Evolutionary conservation across 441 rosid genomes (phyloP).

Genomic region (Monsonia emarginata): DNA sequence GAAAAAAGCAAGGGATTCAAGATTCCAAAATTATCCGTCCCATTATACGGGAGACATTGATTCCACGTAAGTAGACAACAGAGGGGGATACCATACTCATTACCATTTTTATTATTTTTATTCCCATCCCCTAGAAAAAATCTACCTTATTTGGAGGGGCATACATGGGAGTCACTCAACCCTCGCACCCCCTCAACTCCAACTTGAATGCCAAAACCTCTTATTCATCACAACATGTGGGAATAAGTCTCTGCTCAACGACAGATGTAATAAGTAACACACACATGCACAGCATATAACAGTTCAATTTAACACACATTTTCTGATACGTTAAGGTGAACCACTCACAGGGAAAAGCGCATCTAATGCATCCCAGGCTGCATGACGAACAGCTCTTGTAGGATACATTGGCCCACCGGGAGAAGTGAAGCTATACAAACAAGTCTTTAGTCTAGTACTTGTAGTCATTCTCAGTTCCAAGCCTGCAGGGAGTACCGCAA

Average conservation of each 20-base stretch:
- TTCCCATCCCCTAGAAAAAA: no score
- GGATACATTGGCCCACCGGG: slow-evolving; percentile 99
- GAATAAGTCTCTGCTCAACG: background rate
- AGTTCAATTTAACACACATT: background rate
- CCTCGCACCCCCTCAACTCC: no score
- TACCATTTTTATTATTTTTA: no score
- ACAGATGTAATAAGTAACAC: background rate
- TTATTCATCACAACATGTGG: background rate
- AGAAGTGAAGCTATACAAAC: slow-evolving; percentile 88
- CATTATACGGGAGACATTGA: no score
- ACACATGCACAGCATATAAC: background rate
- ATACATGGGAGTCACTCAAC: background rate
- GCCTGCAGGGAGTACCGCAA: slow-evolving; percentile 39
- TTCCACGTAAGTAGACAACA: no score
- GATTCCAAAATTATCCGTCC: no score
- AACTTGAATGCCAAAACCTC: background rate
- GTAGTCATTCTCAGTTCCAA: slow-evolving; percentile 96
- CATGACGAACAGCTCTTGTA: slow-evolving; percentile 95
- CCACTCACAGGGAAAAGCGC: slow-evolving; percentile 82
- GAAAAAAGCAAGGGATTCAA: no score
- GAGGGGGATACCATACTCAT: no score
- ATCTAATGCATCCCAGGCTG: slow-evolving; percentile 93
- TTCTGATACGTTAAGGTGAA: background rate
- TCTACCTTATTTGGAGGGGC: no score
- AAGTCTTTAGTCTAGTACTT: slow-evolving; percentile 83